Evolutionary conservation across 306 rosid genomes (phyloP).

Genomic region (Acacia crassicarpa): DNA sequence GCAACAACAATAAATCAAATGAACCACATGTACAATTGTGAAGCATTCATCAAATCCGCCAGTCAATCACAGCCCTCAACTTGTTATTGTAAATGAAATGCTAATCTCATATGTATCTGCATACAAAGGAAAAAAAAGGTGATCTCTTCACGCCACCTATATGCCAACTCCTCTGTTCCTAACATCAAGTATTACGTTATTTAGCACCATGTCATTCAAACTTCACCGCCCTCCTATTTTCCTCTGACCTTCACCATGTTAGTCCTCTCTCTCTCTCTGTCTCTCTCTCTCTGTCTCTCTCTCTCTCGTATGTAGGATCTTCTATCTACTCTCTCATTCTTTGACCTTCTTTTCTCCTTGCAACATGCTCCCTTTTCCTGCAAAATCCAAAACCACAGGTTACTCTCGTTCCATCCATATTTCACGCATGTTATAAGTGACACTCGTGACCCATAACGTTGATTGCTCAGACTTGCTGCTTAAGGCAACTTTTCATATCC

Average conservation of each 20-base stretch:
- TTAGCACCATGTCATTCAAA: too few species aligned
- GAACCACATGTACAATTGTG: conserved; percentile 1
- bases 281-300: too few species aligned
- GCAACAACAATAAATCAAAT: too few species aligned
- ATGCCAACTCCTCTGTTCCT: neutral
- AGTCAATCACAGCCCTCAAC: neutral
- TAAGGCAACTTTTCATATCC: neutral
- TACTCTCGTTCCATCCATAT: neutral
- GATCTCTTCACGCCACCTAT: too few species aligned
- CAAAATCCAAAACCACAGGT: neutral
- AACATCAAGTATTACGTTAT: too few species aligned
- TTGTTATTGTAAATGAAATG: neutral
- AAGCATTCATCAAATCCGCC: neutral
- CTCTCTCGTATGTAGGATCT: neutral
- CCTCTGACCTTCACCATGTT: neutral
- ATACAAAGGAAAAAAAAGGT: too few species aligned
- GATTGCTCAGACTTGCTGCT: neutral
- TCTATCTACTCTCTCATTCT: conserved; percentile 8
- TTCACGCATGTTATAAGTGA: neutral
- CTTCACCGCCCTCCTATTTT: neutral
- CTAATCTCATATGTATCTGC: neutral
- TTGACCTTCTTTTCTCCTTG: conserved; percentile 23
- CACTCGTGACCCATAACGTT: neutral
- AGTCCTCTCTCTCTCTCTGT: neutral
- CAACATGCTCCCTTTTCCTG: conserved; percentile 2